These are phyloP conservation scores for Pistacia atlantica DNA, from an alignment of 345 rosid species.

Conservation along the genomic window DNA sequence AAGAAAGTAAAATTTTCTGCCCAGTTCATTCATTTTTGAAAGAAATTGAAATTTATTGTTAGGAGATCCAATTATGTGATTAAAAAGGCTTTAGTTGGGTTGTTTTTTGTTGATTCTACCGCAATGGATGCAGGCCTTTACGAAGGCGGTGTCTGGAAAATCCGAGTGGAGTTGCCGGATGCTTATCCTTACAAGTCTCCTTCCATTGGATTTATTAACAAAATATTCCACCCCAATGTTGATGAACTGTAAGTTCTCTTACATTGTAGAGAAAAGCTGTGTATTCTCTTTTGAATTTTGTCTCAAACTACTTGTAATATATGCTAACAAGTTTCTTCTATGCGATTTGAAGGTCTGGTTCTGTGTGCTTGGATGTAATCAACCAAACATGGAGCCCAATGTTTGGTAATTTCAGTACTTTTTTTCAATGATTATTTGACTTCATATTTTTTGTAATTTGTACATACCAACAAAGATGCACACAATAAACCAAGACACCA, in stretches of 20 bases:
- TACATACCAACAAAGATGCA: background rate
- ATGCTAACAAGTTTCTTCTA: conserved; percentile 4
- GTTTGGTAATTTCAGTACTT: conserved; percentile 29
- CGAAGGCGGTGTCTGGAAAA: conserved; percentile 42
- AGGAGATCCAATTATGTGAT: too few species aligned
- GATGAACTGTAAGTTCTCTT: conserved; percentile 39
- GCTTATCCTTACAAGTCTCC: conserved; percentile 46
- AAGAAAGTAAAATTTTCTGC: conserved; percentile 44
- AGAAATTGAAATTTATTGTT: background rate
- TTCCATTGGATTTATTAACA: conserved; percentile 40
- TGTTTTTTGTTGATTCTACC: background rate
- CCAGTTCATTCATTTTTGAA: background rate
- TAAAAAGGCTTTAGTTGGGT: background rate
- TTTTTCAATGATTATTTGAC: background rate
- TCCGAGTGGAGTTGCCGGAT: conserved; percentile 43
- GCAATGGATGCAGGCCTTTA: conserved; percentile 30
- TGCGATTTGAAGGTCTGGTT: conserved; percentile 39
- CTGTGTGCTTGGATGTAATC: conserved; percentile 36
- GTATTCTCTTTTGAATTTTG: background rate
- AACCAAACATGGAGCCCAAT: conserved; percentile 48
- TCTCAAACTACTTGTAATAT: background rate
- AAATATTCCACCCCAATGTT: conserved; percentile 45
- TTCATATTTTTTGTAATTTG: background rate
- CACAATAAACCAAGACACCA: background rate
- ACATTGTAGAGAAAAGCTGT: background rate